Conservation (phyloP, 148 eudicot genomes). For the Rhododendron simsii region DNA sequence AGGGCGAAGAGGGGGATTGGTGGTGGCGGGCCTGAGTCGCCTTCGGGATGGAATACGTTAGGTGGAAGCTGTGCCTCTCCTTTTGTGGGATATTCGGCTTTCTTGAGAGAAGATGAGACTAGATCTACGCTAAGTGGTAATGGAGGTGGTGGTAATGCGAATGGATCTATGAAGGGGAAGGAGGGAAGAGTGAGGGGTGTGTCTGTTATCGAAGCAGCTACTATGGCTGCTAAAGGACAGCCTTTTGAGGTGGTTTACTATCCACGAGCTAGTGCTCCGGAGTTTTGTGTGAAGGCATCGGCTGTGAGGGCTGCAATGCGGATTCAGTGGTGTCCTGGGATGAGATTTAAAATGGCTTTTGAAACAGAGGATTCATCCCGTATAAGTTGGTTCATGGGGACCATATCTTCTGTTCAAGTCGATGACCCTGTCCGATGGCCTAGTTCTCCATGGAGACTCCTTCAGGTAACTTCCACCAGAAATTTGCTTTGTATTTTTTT, state of each 20-base stretch:
- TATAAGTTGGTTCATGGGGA: conserved; percentile 99
- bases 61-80: conserved; percentile 26
- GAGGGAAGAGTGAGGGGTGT: conserved; percentile 44
- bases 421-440: background rate
- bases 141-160: conserved; percentile 16
- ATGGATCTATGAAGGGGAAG: conserved; percentile 9
- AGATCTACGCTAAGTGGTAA: conserved; percentile 20
- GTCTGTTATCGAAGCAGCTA: conserved; percentile 58
- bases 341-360: conserved; percentile 98
- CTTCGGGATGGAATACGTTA: conserved; percentile 52
- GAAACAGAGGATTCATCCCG: conserved; percentile 98
- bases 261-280: conserved; percentile 85
- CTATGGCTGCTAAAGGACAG: conserved; percentile 56
- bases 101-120: conserved; percentile 40
- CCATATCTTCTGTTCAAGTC: conserved; percentile 25
- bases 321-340: conserved; percentile 77
- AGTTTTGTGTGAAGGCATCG: conserved; percentile 77
- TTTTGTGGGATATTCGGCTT: conserved; percentile 38
- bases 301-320: conserved; percentile 65
- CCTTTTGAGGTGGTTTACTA: conserved; percentile 86
- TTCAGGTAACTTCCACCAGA: background rate
- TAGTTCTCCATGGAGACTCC: background rate
- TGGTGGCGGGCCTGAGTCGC: conserved; percentile 45
- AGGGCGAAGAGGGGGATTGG: conserved; percentile 73
- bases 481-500: background rate